Conservation (phyloP, 2,329 filamentous ascomycete genomes). For the Fusarium nodosum region DNA sequence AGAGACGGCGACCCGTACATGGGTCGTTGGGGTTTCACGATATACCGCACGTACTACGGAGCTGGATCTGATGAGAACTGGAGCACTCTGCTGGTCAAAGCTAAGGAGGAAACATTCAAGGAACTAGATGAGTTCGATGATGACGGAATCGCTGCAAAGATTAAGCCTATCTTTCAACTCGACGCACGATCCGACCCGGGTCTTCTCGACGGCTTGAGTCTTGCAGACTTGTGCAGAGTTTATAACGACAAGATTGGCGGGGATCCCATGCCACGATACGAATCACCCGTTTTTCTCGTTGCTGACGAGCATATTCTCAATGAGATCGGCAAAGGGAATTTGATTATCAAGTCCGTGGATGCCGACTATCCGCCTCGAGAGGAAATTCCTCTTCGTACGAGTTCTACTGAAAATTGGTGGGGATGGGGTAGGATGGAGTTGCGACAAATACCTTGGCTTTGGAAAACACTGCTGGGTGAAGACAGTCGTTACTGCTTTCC, state of each 20-base stretch:
- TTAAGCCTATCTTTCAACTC: background rate
- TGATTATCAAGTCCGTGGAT: background rate
- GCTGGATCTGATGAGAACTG: background rate
- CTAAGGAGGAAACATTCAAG: background rate
- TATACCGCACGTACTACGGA: background rate
- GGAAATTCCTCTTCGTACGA: background rate
- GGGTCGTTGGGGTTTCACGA: background rate
- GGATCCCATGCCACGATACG: background rate
- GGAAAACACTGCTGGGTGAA: background rate
- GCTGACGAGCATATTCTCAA: background rate
- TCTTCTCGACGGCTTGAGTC: fast-evolving
- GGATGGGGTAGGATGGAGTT: background rate
- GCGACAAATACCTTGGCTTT: background rate
- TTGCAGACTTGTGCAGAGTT: fast-evolving
- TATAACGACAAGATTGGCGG: background rate
- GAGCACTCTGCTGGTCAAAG: background rate
- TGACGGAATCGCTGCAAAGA: background rate
- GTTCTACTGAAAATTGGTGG: fast-evolving
- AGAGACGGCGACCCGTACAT: background rate
- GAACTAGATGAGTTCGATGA: background rate
- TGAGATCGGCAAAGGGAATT: fast-evolving
- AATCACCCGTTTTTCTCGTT: background rate
- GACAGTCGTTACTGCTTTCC: background rate
- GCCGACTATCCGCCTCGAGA: background rate
- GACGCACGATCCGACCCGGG: fast-evolving